Base-by-base conservation (phyloP, 2,329 filamentous ascomycete species). In the Niveomyces coronatus region DNA sequence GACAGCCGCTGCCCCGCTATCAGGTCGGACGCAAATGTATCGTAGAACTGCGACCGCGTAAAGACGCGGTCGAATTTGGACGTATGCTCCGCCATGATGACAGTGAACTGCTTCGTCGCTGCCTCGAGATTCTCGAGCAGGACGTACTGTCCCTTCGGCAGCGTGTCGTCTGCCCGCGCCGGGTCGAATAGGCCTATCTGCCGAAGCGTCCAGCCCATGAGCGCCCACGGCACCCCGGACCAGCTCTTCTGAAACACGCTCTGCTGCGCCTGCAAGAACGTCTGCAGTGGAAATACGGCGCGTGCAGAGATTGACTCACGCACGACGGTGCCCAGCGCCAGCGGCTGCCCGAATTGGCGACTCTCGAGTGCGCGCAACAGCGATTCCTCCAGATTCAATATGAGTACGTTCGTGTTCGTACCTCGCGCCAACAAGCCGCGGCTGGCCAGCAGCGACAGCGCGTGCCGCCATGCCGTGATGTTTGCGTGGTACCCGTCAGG, bases 401-500 rank as follows among this genome's bases (percentile, higher is more conserved):
- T 57, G 10, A 82, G 58, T 14, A 68, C 61, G 41, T 68, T 68
- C 2, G 64, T 58, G 5, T 54, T 55, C 1, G 56, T 54, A 6
- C 63, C 52, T 14, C 62, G 57, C 10, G 65, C 63, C 2, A 70
- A 60, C 13, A 62, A 55, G 16, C 85, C 86, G 14, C 71, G 72
- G 44, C 75, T 68, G 1, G 79, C 70, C 2, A 86, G 82, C 36
- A 74, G 67, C n/a, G 75, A 70, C 29, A 94, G 69, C 3, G 79
- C 86, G 27, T 74, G 72, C 41, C 80, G 76, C 87, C 87, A 94
- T 37, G 85, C 84, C 6, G 71, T 63, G 29, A 85, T 67, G 56
- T 94, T 94, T 30, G 86, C 85, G 15, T 69, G 64, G 63, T 86
- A 94, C 51, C 85, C 86, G 56, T 93, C 85, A 1, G 86, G 85